Evolutionary conservation across 2,329 filamentous ascomycete species (phyloP), one percentile per base, ranked within the genome.

Genomic region (Colletotrichum simmondsii): DNA sequence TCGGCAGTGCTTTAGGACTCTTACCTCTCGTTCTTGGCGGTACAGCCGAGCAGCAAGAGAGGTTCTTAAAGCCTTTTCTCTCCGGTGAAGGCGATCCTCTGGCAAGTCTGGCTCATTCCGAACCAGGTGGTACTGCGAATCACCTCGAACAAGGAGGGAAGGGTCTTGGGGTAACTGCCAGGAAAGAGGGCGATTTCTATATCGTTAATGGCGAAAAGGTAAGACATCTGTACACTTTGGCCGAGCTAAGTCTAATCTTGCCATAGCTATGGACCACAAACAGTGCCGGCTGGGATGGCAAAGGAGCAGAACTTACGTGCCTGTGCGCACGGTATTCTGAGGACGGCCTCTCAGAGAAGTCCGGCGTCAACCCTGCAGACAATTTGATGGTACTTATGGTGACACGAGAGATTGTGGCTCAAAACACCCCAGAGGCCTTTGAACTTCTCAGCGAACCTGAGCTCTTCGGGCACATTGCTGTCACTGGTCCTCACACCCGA

Each of bases 121-220:
- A 90, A 77, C 87, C 88, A 0, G 81, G 79, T 1, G 88, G 87
- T 0, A 85, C 85, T 14, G 86, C 88, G 6, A 90, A 90, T 76
- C 88, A 82, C 76, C 77, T 89, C 12, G 86, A 89, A 76, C 83
- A 82, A 57, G 87, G 87, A 1, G 85, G 81, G 0, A 79, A 79
- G 3, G 87, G 88, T 0, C 78, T 90, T 49, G 79, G 83, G 58
- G 89, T 87, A 3, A 87, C 85, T 2, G 88, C 88, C 0, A 79
- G 79, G 24, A 77, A 77, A 11, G 85, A 88, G n/a, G 87, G 85
- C 0, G 83, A 87, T 46, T 82, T 86, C 56, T 90, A 86, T 85
- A 76, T 89, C 3, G 75, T 90, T 30, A 86, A 85, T 75, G 88
- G 88, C 3, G 88, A 90, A 75, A 89, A 90, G 84, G 80, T 88